phyloP scores from a whole-genome alignment of 768 basidiomycete species.

The Gloeophyllum trabeum region DNA sequence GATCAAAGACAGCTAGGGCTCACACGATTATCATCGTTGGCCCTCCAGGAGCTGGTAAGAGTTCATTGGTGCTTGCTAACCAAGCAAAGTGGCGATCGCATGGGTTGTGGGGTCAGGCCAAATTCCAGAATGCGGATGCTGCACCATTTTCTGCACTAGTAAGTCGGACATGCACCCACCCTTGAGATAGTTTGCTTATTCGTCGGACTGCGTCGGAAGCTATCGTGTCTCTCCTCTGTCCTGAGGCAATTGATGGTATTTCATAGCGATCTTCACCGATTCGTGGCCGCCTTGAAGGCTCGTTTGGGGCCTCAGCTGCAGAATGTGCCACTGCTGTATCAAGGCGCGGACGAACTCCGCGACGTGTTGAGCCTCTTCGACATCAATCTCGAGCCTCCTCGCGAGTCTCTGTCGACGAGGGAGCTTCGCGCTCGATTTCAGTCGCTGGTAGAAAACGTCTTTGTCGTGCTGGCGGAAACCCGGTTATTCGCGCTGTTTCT shows the following conservation, averaged over 20 bases:
- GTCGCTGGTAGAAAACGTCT: slow-evolving; percentile 58
- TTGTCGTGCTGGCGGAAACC: slow-evolving; percentile 57
- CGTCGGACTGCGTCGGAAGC: slow-evolving; percentile 20
- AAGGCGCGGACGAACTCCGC: slow-evolving; percentile 58
- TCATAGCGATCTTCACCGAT: slow-evolving; percentile 56
- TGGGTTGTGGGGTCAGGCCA: slow-evolving; percentile 70
- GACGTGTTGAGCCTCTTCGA: slow-evolving; percentile 50
- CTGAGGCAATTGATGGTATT: slow-evolving; percentile 68
- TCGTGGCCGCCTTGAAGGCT: slow-evolving; percentile 45
- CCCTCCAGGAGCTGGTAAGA: slow-evolving; percentile 67
- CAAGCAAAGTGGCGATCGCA: slow-evolving; percentile 66
- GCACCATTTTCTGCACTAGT: slow-evolving; percentile 63
- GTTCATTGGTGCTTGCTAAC: slow-evolving; percentile 55
- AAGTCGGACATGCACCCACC: too few relatives aligned
- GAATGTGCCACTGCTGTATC: slow-evolving; percentile 59
- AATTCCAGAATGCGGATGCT: slow-evolving; percentile 53
- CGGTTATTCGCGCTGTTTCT: slow-evolving; percentile 60
- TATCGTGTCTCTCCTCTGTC: slow-evolving; percentile 59
- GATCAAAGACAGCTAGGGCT: slow-evolving; percentile 31
- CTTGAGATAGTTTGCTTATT: not conserved
- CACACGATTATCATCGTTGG: slow-evolving; percentile 55
- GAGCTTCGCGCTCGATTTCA: slow-evolving; percentile 65
- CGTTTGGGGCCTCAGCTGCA: slow-evolving; percentile 59
- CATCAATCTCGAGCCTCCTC: slow-evolving; percentile 36
- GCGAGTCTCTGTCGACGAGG: slow-evolving; percentile 41